A percentile compares a stretch with the other conserved stretches of the same genome.
Conservation (phyloP, 129 eudicot genomes). For the Flaveria linearis region DNA sequence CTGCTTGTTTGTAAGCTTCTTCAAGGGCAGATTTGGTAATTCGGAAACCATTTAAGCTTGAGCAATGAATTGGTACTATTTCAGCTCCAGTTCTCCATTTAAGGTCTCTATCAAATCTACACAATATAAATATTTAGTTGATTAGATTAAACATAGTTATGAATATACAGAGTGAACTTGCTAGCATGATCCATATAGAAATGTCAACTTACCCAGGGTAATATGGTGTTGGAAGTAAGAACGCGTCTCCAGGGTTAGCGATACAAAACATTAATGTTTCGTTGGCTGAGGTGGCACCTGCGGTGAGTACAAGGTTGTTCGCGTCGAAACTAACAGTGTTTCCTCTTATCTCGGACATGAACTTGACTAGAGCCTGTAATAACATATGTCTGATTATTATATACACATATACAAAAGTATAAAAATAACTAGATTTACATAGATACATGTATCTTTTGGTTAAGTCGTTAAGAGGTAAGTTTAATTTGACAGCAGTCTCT, state of each 20-base stretch:
- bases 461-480: too few relatives aligned
- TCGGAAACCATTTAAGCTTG: slow-evolving; percentile 8
- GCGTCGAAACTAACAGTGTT: slow-evolving; percentile 1
- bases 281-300: slow-evolving; percentile 16
- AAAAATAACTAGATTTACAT: background rate
- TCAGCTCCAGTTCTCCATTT: slow-evolving; percentile 25
- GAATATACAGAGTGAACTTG: background rate
- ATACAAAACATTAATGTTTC: slow-evolving; percentile 23
- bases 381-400: background rate
- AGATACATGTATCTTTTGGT: too few relatives aligned
- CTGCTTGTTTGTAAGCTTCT: slow-evolving; percentile 21
- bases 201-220: slow-evolving; percentile 9
- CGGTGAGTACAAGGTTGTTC: slow-evolving; percentile 16
- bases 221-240: slow-evolving; percentile 17
- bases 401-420: background rate
- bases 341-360: slow-evolving; percentile 23
- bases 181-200: background rate
- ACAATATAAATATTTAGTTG: background rate
- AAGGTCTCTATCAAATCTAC: slow-evolving; percentile 22
- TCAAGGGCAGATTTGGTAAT: slow-evolving; percentile 22
- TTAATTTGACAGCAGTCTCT: too few relatives aligned
- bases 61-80: slow-evolving; percentile 19
- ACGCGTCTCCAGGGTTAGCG: background rate
- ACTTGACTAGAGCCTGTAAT: slow-evolving; percentile 13
- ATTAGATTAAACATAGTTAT: background rate